Evolutionary conservation across 2,329 filamentous ascomycete species (phyloP).

Genomic region (Delphinella strobiligena): DNA sequence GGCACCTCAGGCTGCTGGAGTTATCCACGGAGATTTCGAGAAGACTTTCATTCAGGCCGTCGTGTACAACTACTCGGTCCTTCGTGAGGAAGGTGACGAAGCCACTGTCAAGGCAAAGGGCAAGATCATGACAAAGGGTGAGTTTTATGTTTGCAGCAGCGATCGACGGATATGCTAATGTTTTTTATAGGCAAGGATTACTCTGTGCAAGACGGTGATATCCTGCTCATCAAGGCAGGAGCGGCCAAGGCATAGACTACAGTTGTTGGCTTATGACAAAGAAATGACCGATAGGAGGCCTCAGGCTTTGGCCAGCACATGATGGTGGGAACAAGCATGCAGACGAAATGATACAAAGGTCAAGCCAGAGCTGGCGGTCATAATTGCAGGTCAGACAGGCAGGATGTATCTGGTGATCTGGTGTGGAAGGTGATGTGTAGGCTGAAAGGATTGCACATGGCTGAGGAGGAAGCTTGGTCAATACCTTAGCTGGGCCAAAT

Average conservation of each 20-base stretch:
- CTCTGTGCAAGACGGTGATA: slow-evolving; percentile 70
- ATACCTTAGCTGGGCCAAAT: no score
- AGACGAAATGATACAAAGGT: no score
- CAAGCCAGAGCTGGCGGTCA: no score
- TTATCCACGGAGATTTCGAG: slow-evolving; percentile 97
- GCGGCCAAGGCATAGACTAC: slow-evolving; percentile 49
- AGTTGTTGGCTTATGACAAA: neutral
- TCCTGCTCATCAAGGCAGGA: slow-evolving; percentile 80
- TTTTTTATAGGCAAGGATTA: slow-evolving; percentile 58
- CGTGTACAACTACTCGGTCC: slow-evolving; percentile 73
- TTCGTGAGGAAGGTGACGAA: slow-evolving; percentile 86
- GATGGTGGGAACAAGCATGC: no score
- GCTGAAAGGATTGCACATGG: no score
- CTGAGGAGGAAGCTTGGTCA: no score
- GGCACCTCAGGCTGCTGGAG: slow-evolving; percentile 92
- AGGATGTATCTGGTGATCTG: no score
- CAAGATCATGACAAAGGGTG: slow-evolving; percentile 93
- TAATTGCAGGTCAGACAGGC: no score
- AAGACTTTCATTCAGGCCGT: slow-evolving; percentile 98
- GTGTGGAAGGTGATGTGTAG: no score
- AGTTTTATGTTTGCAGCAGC: neutral
- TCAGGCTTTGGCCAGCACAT: no score
- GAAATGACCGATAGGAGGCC: no score
- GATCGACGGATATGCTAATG: neutral
- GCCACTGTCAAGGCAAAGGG: slow-evolving; percentile 80